phyloP scores from a whole-genome alignment of 805 yeast genomes.

The Tetrapisispora fleetii region DNA sequence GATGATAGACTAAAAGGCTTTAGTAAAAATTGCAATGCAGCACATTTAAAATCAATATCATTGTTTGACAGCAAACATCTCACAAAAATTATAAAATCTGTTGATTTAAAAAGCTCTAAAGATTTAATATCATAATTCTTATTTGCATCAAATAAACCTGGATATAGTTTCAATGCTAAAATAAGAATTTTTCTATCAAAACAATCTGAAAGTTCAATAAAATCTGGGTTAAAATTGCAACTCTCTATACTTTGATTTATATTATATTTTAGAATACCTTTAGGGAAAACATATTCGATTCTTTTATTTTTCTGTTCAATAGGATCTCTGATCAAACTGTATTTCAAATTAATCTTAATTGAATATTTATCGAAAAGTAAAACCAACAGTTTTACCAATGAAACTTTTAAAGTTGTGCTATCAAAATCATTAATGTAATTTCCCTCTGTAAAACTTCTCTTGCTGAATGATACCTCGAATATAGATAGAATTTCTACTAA shows the following conservation, averaged over 20 bases:
- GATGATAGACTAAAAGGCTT: conserved; percentile 11
- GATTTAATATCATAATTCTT: background rate
- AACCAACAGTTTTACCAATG: background rate
- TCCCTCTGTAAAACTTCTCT: background rate
- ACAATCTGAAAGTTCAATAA: conserved; percentile 13
- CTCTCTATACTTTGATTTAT: conserved; percentile 9
- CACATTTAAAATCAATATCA: conserved; percentile 15
- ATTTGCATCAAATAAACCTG: background rate
- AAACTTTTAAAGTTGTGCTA: background rate
- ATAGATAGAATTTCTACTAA: background rate
- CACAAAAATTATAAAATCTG: conserved; percentile 12
- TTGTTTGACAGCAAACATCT: background rate
- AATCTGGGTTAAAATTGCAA: conserved; percentile 13
- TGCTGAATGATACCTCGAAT: background rate
- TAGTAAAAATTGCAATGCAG: conserved; percentile 14
- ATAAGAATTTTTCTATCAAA: background rate
- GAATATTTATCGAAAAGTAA: conserved; percentile 1
- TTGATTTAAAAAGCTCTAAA: background rate
- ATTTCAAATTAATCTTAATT: background rate
- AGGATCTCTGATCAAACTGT: background rate
- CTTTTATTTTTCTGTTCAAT: background rate
- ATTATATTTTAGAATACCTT: conserved; percentile 3
- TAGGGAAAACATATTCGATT: background rate
- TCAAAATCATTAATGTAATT: background rate
- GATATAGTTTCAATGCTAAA: background rate